Conservation (phyloP, 2,329 filamentous ascomycete species). For the Ophiocordyceps camponoti-saundersi region DNA sequence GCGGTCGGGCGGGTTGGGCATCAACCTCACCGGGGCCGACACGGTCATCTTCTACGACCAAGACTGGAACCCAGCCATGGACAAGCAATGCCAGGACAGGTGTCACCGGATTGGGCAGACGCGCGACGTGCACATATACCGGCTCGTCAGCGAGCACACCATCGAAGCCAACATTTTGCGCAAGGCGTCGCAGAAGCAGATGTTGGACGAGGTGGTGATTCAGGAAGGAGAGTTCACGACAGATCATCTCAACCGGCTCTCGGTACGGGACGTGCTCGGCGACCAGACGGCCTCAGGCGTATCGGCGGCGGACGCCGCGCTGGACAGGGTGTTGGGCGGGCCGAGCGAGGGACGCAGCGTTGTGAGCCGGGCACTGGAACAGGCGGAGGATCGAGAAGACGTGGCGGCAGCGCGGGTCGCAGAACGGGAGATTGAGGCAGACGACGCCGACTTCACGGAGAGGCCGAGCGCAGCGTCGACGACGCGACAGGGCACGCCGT, state of each 20-base stretch:
- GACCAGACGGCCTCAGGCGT: constrained; percentile 40
- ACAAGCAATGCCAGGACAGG: constrained; percentile 96
- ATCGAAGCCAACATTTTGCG: constrained; percentile 96
- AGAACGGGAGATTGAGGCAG: constrained; percentile 74
- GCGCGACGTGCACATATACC: constrained; percentile 94
- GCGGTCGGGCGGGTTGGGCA: constrained; percentile 81
- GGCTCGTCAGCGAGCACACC: constrained; percentile 79
- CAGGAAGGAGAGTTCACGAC: constrained; percentile 97
- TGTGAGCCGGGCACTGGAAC: constrained; percentile 57
- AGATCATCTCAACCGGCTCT: constrained; percentile 78
- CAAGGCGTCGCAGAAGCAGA: constrained; percentile 92
- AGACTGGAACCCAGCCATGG: constrained; percentile 99
- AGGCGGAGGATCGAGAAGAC: constrained; percentile 85
- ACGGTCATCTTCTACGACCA: constrained; percentile 98
- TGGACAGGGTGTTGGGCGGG: constrained; percentile 68
- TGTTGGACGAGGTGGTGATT: constrained; percentile 95
- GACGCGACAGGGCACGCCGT: constrained; percentile 33
- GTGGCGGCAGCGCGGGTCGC: constrained; percentile 74
- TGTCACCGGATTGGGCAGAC: constrained; percentile 96
- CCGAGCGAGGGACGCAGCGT: constrained; percentile 44
- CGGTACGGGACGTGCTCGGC: constrained; percentile 50
- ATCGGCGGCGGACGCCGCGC: constrained; percentile 61
- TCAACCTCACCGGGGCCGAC: constrained; percentile 92
- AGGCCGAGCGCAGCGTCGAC: constrained; percentile 33
- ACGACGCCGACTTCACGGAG: constrained; percentile 73